These are phyloP conservation scores for Pichia sp. DNA, from an alignment of 1,139 yeast species.

Conservation along the genomic window DNA sequence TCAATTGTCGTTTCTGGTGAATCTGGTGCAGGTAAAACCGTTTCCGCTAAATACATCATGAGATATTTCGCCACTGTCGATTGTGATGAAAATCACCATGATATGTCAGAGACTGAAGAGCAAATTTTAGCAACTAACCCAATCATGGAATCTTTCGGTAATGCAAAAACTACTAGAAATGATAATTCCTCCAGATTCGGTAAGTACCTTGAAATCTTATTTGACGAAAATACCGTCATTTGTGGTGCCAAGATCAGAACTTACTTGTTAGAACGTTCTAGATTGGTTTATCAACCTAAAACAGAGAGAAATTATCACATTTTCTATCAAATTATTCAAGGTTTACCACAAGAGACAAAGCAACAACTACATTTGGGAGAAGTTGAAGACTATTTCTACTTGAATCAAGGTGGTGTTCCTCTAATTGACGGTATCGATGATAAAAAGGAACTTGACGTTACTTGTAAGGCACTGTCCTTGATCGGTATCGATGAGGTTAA, in stretches of 20 bases:
- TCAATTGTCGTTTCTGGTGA: conserved; percentile 97
- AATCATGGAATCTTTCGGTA: conserved; percentile 98
- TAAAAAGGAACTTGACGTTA: conserved; percentile 62
- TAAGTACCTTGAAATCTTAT: conserved; percentile 86
- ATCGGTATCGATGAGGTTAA: conserved; percentile 62
- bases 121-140: conserved; percentile 97
- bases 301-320: conserved; percentile 92
- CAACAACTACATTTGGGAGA: conserved; percentile 50
- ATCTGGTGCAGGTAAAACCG: conserved; percentile 98
- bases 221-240: conserved; percentile 65
- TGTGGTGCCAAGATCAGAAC: conserved; percentile 95
- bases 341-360: conserved; percentile 59
- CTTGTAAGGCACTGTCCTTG: conserved; percentile 66
- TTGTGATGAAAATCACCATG: conserved; percentile 42
- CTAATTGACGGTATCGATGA: conserved; percentile 77
- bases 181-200: conserved; percentile 98
- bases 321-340: conserved; percentile 84
- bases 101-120: conserved; percentile 87
- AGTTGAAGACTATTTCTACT: conserved; percentile 68
- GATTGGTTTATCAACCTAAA: conserved; percentile 88
- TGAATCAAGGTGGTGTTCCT: conserved; percentile 86
- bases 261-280: conserved; percentile 84
- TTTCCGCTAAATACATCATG: conserved; percentile 95
- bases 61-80: conserved; percentile 96
- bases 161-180: conserved; percentile 95